These are phyloP conservation scores for Kuraishia molischiana DNA, from an alignment of 805 yeast genomes.

Conservation along the genomic window DNA sequence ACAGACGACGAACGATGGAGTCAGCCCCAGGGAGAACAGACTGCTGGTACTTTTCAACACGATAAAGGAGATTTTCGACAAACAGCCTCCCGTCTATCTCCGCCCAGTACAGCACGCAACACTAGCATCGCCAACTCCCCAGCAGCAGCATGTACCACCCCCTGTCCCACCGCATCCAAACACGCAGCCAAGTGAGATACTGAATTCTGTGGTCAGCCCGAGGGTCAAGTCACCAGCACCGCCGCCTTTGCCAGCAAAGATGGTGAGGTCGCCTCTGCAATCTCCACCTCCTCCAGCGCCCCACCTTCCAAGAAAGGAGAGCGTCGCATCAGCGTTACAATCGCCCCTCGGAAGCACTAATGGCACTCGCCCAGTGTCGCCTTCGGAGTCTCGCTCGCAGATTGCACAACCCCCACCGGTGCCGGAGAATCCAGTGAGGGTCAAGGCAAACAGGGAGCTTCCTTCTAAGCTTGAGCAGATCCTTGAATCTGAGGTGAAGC, in stretches of 20 bases:
- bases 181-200: too few relatives aligned
- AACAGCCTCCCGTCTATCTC: slow-evolving; percentile 6
- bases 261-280: neutral
- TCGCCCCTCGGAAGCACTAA: neutral
- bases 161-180: slow-evolving; percentile 19
- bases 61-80: slow-evolving; percentile 10
- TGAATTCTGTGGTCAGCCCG: neutral
- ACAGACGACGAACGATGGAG: slow-evolving; percentile 14
- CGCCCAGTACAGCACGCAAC: neutral
- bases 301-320: too few relatives aligned
- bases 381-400: neutral
- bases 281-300: too few relatives aligned
- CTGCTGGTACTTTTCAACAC: slow-evolving; percentile 13
- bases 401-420: slow-evolving; percentile 1
- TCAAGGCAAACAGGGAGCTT: slow-evolving; percentile 3
- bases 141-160: slow-evolving; percentile 9
- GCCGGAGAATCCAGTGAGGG: slow-evolving; percentile 6
- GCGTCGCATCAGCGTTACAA: too few relatives aligned
- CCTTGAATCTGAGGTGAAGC: slow-evolving; percentile 1
- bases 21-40: slow-evolving; percentile 15
- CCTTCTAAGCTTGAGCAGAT: slow-evolving; percentile 3
- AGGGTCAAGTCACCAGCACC: neutral
- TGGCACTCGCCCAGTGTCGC: neutral
- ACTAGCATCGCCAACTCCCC: slow-evolving; percentile 1
- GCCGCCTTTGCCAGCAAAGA: neutral